Evolutionary conservation across 345 rosid genomes (phyloP).

Genomic region (Rhizophora apiculata): DNA sequence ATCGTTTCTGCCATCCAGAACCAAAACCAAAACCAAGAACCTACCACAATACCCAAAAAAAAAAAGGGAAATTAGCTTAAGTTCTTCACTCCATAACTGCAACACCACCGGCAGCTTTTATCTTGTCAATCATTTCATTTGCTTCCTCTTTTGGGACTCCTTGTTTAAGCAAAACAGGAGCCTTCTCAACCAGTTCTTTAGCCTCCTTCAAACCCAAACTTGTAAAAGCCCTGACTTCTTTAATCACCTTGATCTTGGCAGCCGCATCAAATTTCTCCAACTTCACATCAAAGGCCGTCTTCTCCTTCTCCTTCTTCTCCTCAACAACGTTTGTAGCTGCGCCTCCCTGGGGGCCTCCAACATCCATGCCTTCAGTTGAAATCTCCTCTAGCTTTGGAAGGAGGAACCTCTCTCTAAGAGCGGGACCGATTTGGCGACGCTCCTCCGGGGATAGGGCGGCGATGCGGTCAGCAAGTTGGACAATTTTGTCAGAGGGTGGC

Average conservation of each 20-base stretch:
- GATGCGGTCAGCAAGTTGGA: slow-evolving; percentile 54
- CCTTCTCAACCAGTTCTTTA: slow-evolving; percentile 50
- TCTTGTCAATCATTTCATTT: slow-evolving; percentile 37
- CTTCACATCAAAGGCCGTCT: slow-evolving; percentile 46
- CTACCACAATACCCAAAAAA: neutral
- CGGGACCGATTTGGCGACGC: slow-evolving; percentile 35
- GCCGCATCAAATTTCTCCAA: slow-evolving; percentile 53
- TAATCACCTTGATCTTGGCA: slow-evolving; percentile 47
- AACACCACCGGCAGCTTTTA: slow-evolving; percentile 48
- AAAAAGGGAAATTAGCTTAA: neutral
- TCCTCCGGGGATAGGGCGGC: slow-evolving; percentile 39
- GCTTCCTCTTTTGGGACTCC: slow-evolving; percentile 52
- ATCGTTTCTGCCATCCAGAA: neutral
- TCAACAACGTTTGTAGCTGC: slow-evolving; percentile 23
- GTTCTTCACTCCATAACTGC: slow-evolving; percentile 40
- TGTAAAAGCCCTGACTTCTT: slow-evolving; percentile 46
- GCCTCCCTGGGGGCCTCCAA: slow-evolving; percentile 28
- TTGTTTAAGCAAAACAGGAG: slow-evolving; percentile 41
- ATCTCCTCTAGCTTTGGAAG: slow-evolving; percentile 32
- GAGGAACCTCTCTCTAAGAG: slow-evolving; percentile 27
- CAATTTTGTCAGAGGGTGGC: slow-evolving; percentile 47
- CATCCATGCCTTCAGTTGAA: slow-evolving; percentile 33
- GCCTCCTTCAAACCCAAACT: slow-evolving; percentile 53
- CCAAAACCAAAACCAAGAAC: neutral
- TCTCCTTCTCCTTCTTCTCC: slow-evolving; percentile 42